Conservation (phyloP, 208 protist species). For the Trypanosoma conorhini region DNA sequence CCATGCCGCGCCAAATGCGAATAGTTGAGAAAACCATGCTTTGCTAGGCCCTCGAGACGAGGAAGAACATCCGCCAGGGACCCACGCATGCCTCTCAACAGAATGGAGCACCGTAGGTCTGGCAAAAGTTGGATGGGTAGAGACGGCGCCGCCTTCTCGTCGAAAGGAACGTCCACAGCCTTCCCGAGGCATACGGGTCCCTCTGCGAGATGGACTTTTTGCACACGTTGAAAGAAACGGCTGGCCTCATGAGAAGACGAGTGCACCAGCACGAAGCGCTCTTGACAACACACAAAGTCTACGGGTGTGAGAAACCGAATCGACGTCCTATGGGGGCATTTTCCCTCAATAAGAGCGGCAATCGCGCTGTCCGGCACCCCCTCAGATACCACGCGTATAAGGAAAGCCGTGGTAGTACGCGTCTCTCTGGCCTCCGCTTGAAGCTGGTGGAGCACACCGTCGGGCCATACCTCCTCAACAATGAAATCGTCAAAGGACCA, state of each 20-base stretch:
- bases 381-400: constrained; percentile 63
- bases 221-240: constrained; percentile 7
- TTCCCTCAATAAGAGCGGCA: constrained; percentile 23
- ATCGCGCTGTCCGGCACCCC: constrained; percentile 60
- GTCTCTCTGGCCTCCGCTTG: neutral
- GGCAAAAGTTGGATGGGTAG: constrained; percentile 65
- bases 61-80: constrained; percentile 69
- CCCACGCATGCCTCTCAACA: constrained; percentile 63
- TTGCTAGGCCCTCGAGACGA: constrained; percentile 42
- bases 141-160: neutral
- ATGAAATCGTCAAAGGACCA: constrained; percentile 87
- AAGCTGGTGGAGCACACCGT: constrained; percentile 3
- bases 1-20: constrained; percentile 76
- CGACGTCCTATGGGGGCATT: constrained; percentile 16
- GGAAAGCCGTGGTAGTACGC: constrained; percentile 18
- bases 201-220: constrained; percentile 11
- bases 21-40: constrained; percentile 76
- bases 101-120: constrained; percentile 57
- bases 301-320: constrained; percentile 73
- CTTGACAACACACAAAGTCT: constrained; percentile 60
- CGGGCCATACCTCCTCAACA: constrained; percentile 63
- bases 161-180: constrained; percentile 25
- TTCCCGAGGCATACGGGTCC: constrained; percentile 42
- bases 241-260: neutral
- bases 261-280: constrained; percentile 23